Evolutionary conservation across 768 basidiomycete genomes (phyloP), one percentile per base, ranked within the genome.

Genomic region (Boletus reticuloceps): DNA sequence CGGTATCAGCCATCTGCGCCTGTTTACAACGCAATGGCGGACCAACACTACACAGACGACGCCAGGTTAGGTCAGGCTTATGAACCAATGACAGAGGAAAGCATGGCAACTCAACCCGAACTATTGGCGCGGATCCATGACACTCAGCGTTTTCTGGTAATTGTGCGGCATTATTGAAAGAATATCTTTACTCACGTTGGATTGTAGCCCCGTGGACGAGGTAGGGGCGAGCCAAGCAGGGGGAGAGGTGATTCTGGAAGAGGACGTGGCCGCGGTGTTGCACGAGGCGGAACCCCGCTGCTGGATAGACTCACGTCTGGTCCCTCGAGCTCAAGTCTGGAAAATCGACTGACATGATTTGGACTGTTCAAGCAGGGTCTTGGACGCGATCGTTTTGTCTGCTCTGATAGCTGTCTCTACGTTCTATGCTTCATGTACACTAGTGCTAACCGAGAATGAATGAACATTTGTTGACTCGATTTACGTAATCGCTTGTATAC

Each of bases 61-160:
- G 20, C 14, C 17, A 31, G 65, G 47, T 19, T 48, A 29, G 54
- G 53, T 40, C 52, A 45, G 6, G 37, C 34, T 9, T 56, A 64
- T 50, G 62, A 67, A 13, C 53, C 56, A 38, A 46, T 32, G 39
- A 10, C 1, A 37, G 59, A 55, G 34, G 63, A 62, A 34, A 53
- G 58, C 44, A 43, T 22, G 57, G 61, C 59, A 4, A 12, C 3
- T 22, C 57, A 55, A 37, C 43, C 62, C 5, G 61, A 65, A 59
- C 45, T 69, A 13, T 51, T 69, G 55, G 57, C 64, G 7, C 68
- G 68, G 45, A 68, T 69, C 37, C 60, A 55, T n/a, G 52, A 56
- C 25, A 62, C 51, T 16, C 67, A 61, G 29, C 54, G 36, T 27
- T 25, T 52, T 50, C 60, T 55, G 68, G 67, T 69, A 60, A 63